These are phyloP conservation scores for Pseudozyma pruni DNA, from an alignment of 1,284 basidiomycete genomes.

Conservation along the genomic window DNA sequence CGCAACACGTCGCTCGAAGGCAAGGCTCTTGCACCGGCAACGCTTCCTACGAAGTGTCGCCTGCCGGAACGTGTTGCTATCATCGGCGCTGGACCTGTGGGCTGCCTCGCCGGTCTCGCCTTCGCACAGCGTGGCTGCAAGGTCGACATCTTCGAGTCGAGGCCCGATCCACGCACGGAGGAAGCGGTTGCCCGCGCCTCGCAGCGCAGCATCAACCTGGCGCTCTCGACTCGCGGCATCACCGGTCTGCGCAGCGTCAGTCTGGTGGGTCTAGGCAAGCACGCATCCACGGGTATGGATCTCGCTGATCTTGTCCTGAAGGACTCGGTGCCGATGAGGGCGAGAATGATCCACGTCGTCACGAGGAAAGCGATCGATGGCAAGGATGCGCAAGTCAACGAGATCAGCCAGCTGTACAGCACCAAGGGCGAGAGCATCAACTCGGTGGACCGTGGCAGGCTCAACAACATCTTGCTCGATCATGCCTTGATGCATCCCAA, in stretches of 20 bases:
- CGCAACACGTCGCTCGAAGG: neutral
- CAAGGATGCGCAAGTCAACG: slow-evolving; percentile 38
- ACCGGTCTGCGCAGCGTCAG: slow-evolving; percentile 81
- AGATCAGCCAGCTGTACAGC: slow-evolving; percentile 79
- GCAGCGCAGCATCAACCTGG: slow-evolving; percentile 89
- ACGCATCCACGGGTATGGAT: slow-evolving; percentile 58
- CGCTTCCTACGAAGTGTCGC: slow-evolving; percentile 15
- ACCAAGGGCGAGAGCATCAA: slow-evolving; percentile 90
- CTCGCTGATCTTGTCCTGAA: slow-evolving; percentile 80
- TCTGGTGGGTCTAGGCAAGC: slow-evolving; percentile 25
- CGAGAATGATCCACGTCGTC: slow-evolving; percentile 90
- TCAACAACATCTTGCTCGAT: slow-evolving; percentile 85
- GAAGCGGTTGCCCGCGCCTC: slow-evolving; percentile 33
- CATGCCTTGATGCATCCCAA: slow-evolving; percentile 75
- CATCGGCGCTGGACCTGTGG: slow-evolving; percentile 90
- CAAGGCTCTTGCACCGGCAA: neutral
- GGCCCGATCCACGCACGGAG: slow-evolving; percentile 72
- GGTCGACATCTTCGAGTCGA: slow-evolving; percentile 88
- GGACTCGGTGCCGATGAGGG: slow-evolving; percentile 90
- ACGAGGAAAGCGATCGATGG: slow-evolving; percentile 9
- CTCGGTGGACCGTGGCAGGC: slow-evolving; percentile 86
- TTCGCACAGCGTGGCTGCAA: slow-evolving; percentile 88
- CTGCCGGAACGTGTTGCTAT: slow-evolving; percentile 68
- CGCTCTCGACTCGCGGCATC: slow-evolving; percentile 91
- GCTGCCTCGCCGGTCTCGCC: slow-evolving; percentile 87